Conservation (phyloP, 495 filamentous ascomycete species). For the Rhizodiscina lignyota region DNA sequence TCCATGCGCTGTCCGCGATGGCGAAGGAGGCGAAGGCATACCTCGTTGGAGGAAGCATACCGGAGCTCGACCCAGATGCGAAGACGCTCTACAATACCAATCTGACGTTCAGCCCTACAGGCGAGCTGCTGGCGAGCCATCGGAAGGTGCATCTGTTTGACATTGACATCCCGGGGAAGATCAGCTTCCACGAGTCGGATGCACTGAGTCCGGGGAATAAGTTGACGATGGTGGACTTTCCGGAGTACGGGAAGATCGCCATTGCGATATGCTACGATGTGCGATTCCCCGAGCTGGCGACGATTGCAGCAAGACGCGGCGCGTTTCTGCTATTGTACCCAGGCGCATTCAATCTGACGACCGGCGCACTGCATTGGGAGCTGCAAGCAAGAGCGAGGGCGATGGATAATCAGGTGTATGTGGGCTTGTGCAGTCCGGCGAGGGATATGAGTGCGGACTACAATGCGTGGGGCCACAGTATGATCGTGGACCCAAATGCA, state of each 20-base stretch:
- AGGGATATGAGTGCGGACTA: conserved; percentile 64
- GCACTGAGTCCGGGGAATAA: conserved; percentile 71
- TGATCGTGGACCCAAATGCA: conserved; percentile 83
- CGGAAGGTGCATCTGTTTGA: conserved; percentile 98
- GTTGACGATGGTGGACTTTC: conserved; percentile 65
- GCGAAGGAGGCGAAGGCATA: conserved; percentile 60
- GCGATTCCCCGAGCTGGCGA: conserved; percentile 88
- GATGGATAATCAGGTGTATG: conserved; percentile 89
- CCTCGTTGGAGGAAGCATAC: conserved; percentile 84
- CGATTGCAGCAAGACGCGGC: conserved; percentile 68
- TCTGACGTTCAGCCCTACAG: conserved; percentile 63
- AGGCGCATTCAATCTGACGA: conserved; percentile 89
- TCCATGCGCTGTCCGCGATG: conserved; percentile 65
- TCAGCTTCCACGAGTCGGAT: conserved; percentile 79
- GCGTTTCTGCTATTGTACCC: conserved; percentile 81
- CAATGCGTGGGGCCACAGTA: conserved; percentile 80
- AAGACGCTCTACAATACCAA: conserved; percentile 86
- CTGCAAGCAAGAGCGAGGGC: conserved; percentile 70
- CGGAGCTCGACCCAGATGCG: conserved; percentile 46
- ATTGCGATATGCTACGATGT: conserved; percentile 95
- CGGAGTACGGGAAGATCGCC: conserved; percentile 70
- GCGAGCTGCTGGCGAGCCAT: conserved; percentile 66
- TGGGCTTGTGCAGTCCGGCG: conserved; percentile 82
- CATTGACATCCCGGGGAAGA: conserved; percentile 92
- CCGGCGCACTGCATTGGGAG: conserved; percentile 82